Percentiles rank a stretch among this genome's conserved stretches.
Evolutionary conservation across 1,284 basidiomycete species (phyloP).

Genomic region (Sporisorium sorghi): DNA sequence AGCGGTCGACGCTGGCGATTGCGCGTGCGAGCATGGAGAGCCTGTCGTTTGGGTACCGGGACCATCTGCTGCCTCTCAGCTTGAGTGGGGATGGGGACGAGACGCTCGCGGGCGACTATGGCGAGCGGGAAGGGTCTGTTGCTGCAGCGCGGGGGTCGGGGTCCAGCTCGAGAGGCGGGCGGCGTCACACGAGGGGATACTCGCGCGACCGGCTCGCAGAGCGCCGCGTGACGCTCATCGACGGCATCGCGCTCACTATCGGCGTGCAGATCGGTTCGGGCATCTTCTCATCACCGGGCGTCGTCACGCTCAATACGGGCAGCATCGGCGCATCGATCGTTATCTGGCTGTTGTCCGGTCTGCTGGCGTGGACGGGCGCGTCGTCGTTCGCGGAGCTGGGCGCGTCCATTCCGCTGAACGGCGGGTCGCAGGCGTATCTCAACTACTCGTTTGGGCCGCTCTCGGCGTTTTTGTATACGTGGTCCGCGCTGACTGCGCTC

Average conservation of each 20-base stretch:
- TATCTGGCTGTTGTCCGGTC: conserved; percentile 64
- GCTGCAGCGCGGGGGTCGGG: conserved; percentile 11
- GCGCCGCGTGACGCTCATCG: conserved; percentile 38
- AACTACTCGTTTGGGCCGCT: conserved; percentile 79
- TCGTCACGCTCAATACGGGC: conserved; percentile 65
- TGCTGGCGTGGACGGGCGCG: conserved; percentile 66
- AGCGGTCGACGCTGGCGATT: conserved; percentile 10
- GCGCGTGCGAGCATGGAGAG: conserved; percentile 53
- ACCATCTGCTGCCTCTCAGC: conserved; percentile 58
- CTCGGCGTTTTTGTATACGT: conserved; percentile 73
- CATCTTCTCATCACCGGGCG: conserved; percentile 68
- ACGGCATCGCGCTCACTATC: conserved; percentile 59
- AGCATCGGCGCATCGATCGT: conserved; percentile 61
- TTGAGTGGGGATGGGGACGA: conserved; percentile 53
- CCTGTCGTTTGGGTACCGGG: conserved; percentile 56
- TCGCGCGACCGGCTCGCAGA: conserved; percentile 21
- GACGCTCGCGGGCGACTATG: conserved; percentile 52
- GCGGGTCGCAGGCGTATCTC: conserved; percentile 77
- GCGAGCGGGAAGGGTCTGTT: conserved; percentile 44
- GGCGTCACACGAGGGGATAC: conserved; percentile 23
- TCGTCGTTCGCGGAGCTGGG: conserved; percentile 78
- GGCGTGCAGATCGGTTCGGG: conserved; percentile 67
- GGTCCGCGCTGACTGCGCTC: conserved; percentile 69
- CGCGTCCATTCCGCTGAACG: conserved; percentile 73
- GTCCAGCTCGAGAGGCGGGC: conserved; percentile 7